Base-by-base conservation (phyloP, 768 basidiomycete species). In the Gyrodon lividus region DNA sequence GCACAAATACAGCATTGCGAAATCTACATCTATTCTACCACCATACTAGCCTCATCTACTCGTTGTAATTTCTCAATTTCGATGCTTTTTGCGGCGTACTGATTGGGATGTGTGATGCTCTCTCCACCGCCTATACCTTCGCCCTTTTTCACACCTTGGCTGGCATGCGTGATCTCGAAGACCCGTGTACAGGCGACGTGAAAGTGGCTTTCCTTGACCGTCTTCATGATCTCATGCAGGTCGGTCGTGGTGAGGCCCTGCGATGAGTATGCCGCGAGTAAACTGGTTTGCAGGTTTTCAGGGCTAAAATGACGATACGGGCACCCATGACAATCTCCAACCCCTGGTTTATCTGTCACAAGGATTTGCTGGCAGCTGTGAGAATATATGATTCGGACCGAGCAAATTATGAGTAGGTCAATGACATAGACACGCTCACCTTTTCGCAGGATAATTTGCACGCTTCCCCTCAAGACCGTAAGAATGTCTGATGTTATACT, bases 121-220 rank as follows among this genome's bases (percentile, higher is more conserved):
- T 97, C 95, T 0, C 90, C 89, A 4, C 71, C 79, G 7, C 92
- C 91, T 39, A 95, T 60, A 0, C 96, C 97, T 13, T 97, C 92
- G 2, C 94, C 94, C 67, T 90, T 95, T 72, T 81, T 86, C 44
- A 96, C 83, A 8, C 87, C 84, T 54, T 68, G 73, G 17, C 68
- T 67, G 20, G 76, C 72, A 67, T 98, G 96, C 22, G 94, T 97
- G 24, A 97, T 78, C 73, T 99, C 97, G 69, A 93, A 99, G 19
- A 98, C 92, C 20, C 95, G 80, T 8, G 97, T 98, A 72, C 97
- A 99, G 6, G 95, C 96, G 40, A 98, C 88, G 66, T 99, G 96
- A 67, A 85, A 96, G 66, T 96, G 93, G 3, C 78, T 74, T 16
- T 75, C 76, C 64, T 90, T 92, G 44, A 96, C 90, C 3, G 78